phyloP scores from a whole-genome alignment of 164 flowering plant genomes.

The Vitis rotundifolia region DNA sequence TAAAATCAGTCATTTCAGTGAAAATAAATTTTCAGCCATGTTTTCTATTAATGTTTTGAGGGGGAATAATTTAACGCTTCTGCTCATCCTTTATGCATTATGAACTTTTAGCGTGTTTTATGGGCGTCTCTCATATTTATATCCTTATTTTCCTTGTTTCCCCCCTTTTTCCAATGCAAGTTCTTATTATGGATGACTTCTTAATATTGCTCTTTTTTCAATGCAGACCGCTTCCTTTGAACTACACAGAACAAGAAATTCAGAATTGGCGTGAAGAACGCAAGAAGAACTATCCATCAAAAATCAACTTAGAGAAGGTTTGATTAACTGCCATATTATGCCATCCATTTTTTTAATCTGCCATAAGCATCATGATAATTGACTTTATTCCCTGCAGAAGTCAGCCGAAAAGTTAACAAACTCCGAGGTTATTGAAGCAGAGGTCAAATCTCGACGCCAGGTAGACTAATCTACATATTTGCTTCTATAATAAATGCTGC shows the following conservation, averaged over 20 bases:
- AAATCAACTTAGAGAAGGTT: conserved; percentile 59
- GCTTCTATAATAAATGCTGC: not conserved
- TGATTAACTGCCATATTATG: not conserved
- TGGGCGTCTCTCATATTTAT: too few species aligned
- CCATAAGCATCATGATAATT: conserved; percentile 7
- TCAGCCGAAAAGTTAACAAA: conserved; percentile 25
- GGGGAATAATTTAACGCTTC: too few species aligned
- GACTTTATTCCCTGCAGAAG: conserved; percentile 41
- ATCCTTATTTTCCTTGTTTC: too few species aligned
- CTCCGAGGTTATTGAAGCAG: conserved; percentile 30
- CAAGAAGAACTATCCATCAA: conserved; percentile 70
- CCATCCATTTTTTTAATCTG: not conserved
- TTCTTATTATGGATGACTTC: not conserved
- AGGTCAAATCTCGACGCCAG: conserved; percentile 59
- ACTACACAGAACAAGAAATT: conserved; percentile 76
- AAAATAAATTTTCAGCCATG: too few species aligned
- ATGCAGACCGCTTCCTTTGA: conserved; percentile 39
- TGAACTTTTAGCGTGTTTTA: too few species aligned
- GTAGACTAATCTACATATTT: conserved; percentile 31
- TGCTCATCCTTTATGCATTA: too few species aligned
- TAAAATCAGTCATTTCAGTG: too few species aligned
- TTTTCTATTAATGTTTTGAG: too few species aligned
- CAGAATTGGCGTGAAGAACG: conserved; percentile 86
- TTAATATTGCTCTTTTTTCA: not conserved
- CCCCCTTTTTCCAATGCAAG: not conserved